Percentiles rank a stretch among this genome's conserved stretches.
Conservation (phyloP, 2,329 filamentous ascomycete genomes). For the Grosmannia penicillata region DNA sequence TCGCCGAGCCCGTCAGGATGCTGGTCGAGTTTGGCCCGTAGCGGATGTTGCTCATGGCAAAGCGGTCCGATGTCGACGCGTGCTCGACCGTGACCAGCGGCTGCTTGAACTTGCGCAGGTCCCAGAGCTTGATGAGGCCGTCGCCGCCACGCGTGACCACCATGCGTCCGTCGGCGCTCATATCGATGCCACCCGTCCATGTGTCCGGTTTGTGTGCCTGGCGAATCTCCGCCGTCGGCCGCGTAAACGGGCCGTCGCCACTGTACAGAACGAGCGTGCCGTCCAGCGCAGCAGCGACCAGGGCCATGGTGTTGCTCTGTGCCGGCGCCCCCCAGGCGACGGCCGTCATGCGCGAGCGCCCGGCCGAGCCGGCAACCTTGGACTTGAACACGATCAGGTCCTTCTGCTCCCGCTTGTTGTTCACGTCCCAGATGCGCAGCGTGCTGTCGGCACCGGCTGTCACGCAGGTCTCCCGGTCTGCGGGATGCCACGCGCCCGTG, state of each 20-base stretch:
- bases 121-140: constrained; percentile 89
- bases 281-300: constrained; percentile 75
- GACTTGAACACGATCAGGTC: constrained; percentile 96
- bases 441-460: constrained; percentile 94
- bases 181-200: constrained; percentile 85
- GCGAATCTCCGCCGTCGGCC: constrained; percentile 69
- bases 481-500: constrained; percentile 80
- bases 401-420: constrained; percentile 77
- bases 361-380: constrained; percentile 71
- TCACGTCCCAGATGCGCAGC: constrained; percentile 91
- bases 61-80: constrained; percentile 68
- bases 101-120: constrained; percentile 86
- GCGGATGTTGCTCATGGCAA: constrained; percentile 70
- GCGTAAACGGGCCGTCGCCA: constrained; percentile 71
- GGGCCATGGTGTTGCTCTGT: constrained; percentile 55
- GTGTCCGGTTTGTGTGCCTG: constrained; percentile 71
- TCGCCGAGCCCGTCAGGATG: constrained; percentile 77
- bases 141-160: constrained; percentile 86
- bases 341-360: constrained; percentile 84
- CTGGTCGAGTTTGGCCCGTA: constrained; percentile 76
- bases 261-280: constrained; percentile 85
- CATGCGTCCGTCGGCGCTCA: constrained; percentile 81
- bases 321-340: constrained; percentile 69
- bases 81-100: constrained; percentile 71
- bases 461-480: constrained; percentile 68